Percentiles rank a stretch among this genome's conserved stretches.
Evolutionary conservation across 192 early-diverging fungal genomes (phyloP).

Genomic region (Pilobolus umbonatus): DNA sequence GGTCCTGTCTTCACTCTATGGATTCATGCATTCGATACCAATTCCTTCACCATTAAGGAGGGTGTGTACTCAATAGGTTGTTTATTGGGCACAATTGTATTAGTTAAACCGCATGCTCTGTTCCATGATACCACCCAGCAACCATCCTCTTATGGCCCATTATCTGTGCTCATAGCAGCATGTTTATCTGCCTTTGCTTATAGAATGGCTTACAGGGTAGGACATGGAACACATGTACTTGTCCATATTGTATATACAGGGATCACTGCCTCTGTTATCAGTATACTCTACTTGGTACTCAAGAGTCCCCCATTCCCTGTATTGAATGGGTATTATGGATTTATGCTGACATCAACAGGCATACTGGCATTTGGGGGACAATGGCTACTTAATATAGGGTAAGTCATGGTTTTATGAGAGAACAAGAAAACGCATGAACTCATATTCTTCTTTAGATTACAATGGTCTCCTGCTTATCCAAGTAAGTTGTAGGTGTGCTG

Average conservation of each 20-base stretch:
- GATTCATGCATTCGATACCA: too few relatives aligned
- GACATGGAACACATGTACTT: constrained; percentile 64
- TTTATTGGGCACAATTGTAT: constrained; percentile 56
- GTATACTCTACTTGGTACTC: constrained; percentile 34
- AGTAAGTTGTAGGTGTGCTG: constrained; percentile 21
- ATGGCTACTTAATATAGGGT: constrained; percentile 64
- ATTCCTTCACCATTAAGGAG: constrained; percentile 59
- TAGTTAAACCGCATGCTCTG: constrained; percentile 51
- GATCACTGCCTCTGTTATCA: constrained; percentile 46
- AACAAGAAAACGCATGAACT: neutral
- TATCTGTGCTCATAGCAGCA: constrained; percentile 47
- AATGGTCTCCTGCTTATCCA: constrained; percentile 65
- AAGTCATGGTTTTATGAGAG: constrained; percentile 10
- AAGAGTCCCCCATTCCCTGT: too few relatives aligned
- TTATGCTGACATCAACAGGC: constrained; percentile 36
- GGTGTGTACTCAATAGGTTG: constrained; percentile 46
- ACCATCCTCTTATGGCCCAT: constrained; percentile 42
- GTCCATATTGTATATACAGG: constrained; percentile 81
- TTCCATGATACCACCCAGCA: constrained; percentile 23
- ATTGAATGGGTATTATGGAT: constrained; percentile 42
- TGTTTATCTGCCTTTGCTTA: constrained; percentile 61
- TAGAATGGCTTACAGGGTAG: constrained; percentile 65
- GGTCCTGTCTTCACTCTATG: constrained; percentile 70
- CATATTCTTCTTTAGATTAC: constrained; percentile 36
- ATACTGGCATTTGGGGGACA: constrained; percentile 65